Base-by-base conservation (phyloP, 805 yeast genomes). In the Kregervanrija pseudodelftensis region DNA sequence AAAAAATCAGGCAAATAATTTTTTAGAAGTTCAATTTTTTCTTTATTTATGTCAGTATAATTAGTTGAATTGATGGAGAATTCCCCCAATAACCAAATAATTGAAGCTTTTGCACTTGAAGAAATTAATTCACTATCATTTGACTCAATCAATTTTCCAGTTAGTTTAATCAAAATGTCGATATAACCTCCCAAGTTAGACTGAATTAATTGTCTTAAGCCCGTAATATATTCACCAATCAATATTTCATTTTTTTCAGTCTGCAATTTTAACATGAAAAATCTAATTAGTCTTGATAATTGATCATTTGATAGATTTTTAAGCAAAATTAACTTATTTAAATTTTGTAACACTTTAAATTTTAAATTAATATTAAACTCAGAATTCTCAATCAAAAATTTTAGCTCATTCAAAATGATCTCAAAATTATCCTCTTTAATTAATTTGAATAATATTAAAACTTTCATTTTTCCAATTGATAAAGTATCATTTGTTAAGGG, bases 41-140 rank as follows among this genome's bases (percentile, higher is more conserved):
- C 8, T 31, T 44, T 40, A 8, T 36, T 33, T 11, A 17, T 40
- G 2, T 22, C 34, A 13, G 17, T 34, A 28, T 40, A 38, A 11
- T 45, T 40, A 22, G 44, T 33, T 14, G 31, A 32, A 37, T 45
- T 43, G 5, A 57, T 57, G 0, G 82, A 71, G 58, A 81, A 82
- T 57, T 93, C 97, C 4, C 98, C 96, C 42, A 91, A 74, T 9
- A 91, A 70, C 98, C 98, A 93, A 7, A 91, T 72, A 10, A 90
- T 80, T 39, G 91, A 84, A 1, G 95, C 88, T 51, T 80, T 77
- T 0, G 98, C 95, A 13, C 53, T 47, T 14, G 58, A 41, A 9
- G 56, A 48, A 10, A 15, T 11, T 43, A 52, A 36, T 36, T 52
- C 32, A 4, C 37, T 37, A 16, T 37, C 33, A 13, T 36, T 36